Evolutionary conservation across 805 yeast species (phyloP), one percentile per base, ranked within the genome.

Genomic region (Vanderwaltozyma yarrowii): DNA sequence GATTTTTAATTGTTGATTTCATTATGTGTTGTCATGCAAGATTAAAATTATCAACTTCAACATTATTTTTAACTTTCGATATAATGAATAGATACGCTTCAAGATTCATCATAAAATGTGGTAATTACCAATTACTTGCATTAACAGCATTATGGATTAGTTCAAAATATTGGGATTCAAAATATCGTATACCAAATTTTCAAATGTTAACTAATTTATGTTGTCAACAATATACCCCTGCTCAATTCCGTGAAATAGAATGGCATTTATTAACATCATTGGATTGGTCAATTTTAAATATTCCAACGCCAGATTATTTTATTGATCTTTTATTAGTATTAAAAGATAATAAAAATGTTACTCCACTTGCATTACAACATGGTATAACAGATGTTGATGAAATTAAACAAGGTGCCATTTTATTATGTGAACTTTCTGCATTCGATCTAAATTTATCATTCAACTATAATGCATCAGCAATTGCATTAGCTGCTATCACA

Each of bases 111-210:
- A 86, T 86, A 7, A 75, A 81, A 56, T 74, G 80, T 46, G 83
- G 81, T 43, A 94, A 86, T 54, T 79, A 81, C 54, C 96, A 87
- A 61, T 67, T 88, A 37, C 75, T 88, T 20, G 94, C 94, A 21
- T 75, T 94, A 46, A 79, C 94, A 2, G 78, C 94, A 21, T 62
- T 88, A 37, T 89, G 96, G 96, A 74, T 89, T 15, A 87, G 95
- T 3, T 73, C 94, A 27, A 88, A 88, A 56, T 70, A 74, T 41
- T 70, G 73, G 47, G 88, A 86, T 45, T 72, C 75, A 43, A 74
- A 87, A 60, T 71, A 72, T 46, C 75, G 75, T 51, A 72, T 77
- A 29, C 79, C 80, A 8, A 62, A 70, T 16, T 58, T 76, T 39
- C 65, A 66, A 36, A 71, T 70, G 45, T 60, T 77, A 36, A 64